Evolutionary conservation across 805 yeast species (phyloP).

Genomic region (Henningerozyma blattae): DNA sequence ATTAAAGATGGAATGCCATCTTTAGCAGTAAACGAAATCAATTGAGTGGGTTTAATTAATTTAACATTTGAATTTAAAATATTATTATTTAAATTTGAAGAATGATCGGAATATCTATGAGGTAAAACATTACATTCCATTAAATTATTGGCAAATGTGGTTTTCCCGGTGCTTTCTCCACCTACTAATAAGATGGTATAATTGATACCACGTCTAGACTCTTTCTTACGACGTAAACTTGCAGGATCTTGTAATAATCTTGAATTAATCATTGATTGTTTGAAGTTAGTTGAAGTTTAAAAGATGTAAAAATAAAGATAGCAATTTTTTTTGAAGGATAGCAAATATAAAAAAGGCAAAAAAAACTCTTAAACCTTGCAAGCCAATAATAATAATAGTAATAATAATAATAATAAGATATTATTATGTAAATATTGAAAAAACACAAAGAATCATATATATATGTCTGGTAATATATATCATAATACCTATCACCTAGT

Average conservation of each 20-base stretch:
- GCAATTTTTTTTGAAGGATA: no score
- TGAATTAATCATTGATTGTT: no score
- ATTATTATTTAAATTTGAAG: constrained; percentile 12
- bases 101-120: constrained; percentile 32
- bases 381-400: no score
- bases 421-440: no score
- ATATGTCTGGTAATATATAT: no score
- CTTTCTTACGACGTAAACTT: constrained; percentile 16
- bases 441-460: no score
- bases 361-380: no score
- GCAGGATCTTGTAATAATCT: background rate
- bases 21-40: constrained; percentile 41
- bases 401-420: no score
- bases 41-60: constrained; percentile 23
- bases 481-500: no score
- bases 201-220: constrained; percentile 59
- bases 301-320: no score
- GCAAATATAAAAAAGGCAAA: no score
- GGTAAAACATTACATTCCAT: constrained; percentile 50
- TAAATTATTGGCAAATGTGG: constrained; percentile 60
- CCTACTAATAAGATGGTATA: constrained; percentile 68
- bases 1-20: constrained; percentile 49
- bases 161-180: constrained; percentile 64
- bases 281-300: no score
- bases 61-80: constrained; percentile 16